Conservation (phyloP, 1,139 yeast species). For the Blastobotrys apis region DNA sequence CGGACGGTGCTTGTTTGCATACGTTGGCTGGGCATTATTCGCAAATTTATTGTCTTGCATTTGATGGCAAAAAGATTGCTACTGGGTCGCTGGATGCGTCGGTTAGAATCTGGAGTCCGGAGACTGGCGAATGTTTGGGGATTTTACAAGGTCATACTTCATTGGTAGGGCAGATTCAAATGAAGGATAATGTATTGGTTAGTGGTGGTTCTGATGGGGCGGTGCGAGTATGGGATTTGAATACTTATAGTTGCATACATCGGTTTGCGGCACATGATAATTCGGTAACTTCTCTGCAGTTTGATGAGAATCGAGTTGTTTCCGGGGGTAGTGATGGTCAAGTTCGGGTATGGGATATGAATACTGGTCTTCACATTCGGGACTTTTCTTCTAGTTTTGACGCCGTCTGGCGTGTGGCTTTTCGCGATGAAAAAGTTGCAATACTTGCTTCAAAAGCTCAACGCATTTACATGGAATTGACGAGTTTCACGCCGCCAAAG, state of each 20-base stretch:
- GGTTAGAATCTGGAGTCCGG: constrained; percentile 85
- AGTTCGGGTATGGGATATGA: constrained; percentile 89
- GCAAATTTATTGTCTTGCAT: constrained; percentile 79
- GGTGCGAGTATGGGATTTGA: constrained; percentile 91
- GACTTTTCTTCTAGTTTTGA: constrained; percentile 37
- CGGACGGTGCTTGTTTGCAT: constrained; percentile 68
- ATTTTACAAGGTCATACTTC: constrained; percentile 72
- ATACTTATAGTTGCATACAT: constrained; percentile 79
- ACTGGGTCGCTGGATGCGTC: constrained; percentile 91
- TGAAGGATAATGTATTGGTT: constrained; percentile 79
- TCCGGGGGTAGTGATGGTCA: constrained; percentile 87
- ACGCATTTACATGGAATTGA: constrained; percentile 38
- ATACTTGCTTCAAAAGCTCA: constrained; percentile 37
- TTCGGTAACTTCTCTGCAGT: constrained; percentile 79
- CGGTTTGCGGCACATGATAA: constrained; percentile 80
- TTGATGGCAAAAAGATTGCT: constrained; percentile 72
- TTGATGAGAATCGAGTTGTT: constrained; percentile 82
- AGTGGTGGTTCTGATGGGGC: constrained; percentile 92
- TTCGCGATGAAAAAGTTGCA: constrained; percentile 40
- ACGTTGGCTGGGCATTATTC: constrained; percentile 82
- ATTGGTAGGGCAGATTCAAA: constrained; percentile 75
- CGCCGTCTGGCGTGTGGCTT: constrained; percentile 43
- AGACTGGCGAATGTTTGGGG: constrained; percentile 71
- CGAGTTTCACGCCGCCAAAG: constrained; percentile 33
- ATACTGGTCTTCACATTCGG: constrained; percentile 54